Base-by-base conservation (phyloP, 805 yeast genomes). In the Metschnikowia noctiluminum region DNA sequence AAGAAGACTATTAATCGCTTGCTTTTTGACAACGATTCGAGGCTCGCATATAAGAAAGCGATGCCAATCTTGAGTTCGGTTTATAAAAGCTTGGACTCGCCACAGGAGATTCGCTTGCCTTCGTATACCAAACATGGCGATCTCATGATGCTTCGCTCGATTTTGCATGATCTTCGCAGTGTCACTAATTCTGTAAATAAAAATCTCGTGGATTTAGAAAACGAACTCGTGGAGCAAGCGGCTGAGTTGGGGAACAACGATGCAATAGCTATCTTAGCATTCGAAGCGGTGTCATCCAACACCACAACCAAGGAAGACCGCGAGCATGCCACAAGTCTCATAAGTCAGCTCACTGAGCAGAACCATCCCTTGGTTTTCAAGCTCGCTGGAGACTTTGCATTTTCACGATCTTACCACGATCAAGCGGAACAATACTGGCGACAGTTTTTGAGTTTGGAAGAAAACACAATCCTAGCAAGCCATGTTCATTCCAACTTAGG, bases 221-320 rank as follows among this genome's bases (percentile, higher is more conserved):
- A 82, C 53, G 83, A 80, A 53, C 64, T 91, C 16, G 77, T 90
- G n/a, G 95, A 89, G 51, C 77, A 77, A 44, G 89, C 96, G 12
- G 96, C 96, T 0, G 95, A 87, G 58, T 59, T 81, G 59, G 96
- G 97, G 0, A 81, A 86, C 58, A 79, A 82, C 53, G 89, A 89
- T 64, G 96, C 97, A 0, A 79, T 90, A 21, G 73, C 92, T 0
- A 70, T 87, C 11, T 63, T 91, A 16, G 81, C 92, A 3, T 89
- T 84, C 55, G 82, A 84, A 42, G 81, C 87, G 1, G 65, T 87
- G 28, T 48, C 54, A 9, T 41, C 43, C n/a, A 38, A 41, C 8
- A 52, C 46, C 8, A 43, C 55, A 1, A 50, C 72, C 0, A 61
- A 66, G 10, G 87, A 81, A 2, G 96, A 89, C 58, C 78, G 76